Percentiles rank a stretch among this genome's conserved stretches.
phyloP scores from a whole-genome alignment of 2,329 filamentous ascomycete species.

The Monosporascus sp. region DNA sequence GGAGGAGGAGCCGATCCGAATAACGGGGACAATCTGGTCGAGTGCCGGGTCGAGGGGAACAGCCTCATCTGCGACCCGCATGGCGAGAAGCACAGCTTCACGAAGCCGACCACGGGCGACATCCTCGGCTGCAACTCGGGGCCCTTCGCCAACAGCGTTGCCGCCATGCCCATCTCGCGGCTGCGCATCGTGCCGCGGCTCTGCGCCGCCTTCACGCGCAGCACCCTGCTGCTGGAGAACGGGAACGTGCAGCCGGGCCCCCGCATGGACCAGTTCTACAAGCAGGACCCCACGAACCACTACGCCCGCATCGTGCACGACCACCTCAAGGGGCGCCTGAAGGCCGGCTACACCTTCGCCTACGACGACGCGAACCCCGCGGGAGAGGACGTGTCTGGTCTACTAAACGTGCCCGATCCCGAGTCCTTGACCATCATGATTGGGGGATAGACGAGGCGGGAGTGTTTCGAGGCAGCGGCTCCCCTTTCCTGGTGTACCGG shows the following conservation, averaged over 20 bases:
- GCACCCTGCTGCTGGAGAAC: constrained; percentile 24
- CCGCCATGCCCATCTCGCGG: constrained; percentile 6
- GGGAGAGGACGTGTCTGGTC: constrained; percentile 25
- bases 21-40: background rate
- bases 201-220: constrained; percentile 20
- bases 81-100: constrained; percentile 9
- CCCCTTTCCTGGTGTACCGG: too few relatives aligned
- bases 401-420: background rate
- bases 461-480: too few relatives aligned
- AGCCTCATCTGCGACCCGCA: constrained; percentile 16
- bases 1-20: too few relatives aligned
- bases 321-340: constrained; percentile 39
- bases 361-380: constrained; percentile 51
- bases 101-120: constrained; percentile 26
- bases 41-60: background rate
- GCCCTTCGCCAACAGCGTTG: constrained; percentile 9
- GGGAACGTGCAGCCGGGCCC: constrained; percentile 26
- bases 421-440: background rate
- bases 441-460: background rate
- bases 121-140: constrained; percentile 46
- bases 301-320: constrained; percentile 45
- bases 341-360: constrained; percentile 44
- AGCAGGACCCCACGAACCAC: constrained; percentile 25
- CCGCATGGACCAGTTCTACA: constrained; percentile 24
- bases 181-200: constrained; percentile 16